Evolutionary conservation across 805 yeast species (phyloP).

Genomic region (Saccharomycopsis microspora): DNA sequence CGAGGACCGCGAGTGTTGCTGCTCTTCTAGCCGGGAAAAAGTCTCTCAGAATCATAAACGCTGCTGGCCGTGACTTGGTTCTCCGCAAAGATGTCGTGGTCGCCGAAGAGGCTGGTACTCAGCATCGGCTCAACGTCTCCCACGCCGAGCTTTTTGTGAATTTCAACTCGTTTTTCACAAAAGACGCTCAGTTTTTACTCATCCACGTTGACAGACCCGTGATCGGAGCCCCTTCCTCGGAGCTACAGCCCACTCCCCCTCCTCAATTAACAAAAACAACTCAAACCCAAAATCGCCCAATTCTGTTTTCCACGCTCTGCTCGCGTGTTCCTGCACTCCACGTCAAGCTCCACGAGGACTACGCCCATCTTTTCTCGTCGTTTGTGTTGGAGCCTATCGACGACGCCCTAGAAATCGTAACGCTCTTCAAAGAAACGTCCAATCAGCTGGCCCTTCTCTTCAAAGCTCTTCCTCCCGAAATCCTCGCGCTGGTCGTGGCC

Average conservation of each 20-base stretch:
- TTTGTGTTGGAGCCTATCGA: slow-evolving; percentile 26
- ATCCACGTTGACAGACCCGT: slow-evolving; percentile 48
- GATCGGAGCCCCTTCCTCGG: slow-evolving; percentile 28
- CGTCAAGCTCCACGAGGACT: slow-evolving; percentile 27
- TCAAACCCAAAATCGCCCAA: no score
- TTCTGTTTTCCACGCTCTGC: no score
- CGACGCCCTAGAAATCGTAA: slow-evolving; percentile 20
- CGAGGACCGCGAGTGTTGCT: slow-evolving; percentile 6
- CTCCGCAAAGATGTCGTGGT: slow-evolving; percentile 9
- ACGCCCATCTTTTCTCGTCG: slow-evolving; percentile 27
- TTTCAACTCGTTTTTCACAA: slow-evolving; percentile 49
- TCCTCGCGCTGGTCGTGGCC: slow-evolving; percentile 20
- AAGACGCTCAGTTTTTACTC: slow-evolving; percentile 43
- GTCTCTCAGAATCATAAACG: slow-evolving; percentile 4
- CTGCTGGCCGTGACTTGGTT: slow-evolving; percentile 4
- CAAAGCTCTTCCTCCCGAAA: slow-evolving; percentile 19
- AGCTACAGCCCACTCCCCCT: slow-evolving; percentile 5
- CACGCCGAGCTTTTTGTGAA: slow-evolving; percentile 37
- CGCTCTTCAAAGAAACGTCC: slow-evolving; percentile 19
- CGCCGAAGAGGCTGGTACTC: no score
- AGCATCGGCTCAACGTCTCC: slow-evolving; percentile 26
- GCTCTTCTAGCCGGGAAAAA: slow-evolving; percentile 11
- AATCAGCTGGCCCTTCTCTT: slow-evolving; percentile 22
- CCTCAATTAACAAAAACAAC: not conserved
- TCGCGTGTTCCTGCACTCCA: slow-evolving; percentile 22